These are phyloP conservation scores for Parathielavia hyrcaniae DNA, from an alignment of 495 filamentous ascomycete species.

Conservation along the genomic window DNA sequence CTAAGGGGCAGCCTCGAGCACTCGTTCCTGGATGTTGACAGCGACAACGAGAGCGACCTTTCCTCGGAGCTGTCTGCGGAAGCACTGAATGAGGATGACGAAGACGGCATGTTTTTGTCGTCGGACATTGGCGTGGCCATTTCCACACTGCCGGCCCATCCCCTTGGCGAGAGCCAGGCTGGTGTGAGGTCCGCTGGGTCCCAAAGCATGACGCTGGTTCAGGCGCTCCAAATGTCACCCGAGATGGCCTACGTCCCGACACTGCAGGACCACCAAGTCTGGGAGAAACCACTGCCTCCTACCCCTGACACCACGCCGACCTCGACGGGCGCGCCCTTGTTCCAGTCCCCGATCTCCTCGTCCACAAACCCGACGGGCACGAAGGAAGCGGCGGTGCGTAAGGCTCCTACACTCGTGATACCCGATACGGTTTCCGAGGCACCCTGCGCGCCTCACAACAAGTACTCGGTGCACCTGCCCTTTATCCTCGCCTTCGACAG, in stretches of 20 bases:
- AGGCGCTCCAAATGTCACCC: conserved; percentile 48
- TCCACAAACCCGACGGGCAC: conserved; percentile 36
- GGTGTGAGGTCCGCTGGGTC: conserved; percentile 60
- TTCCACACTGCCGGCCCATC: conserved; percentile 54
- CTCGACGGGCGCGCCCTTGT: conserved; percentile 25
- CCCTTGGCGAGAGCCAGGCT: conserved; percentile 42
- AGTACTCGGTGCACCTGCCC: conserved; percentile 61
- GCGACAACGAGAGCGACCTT: conserved; percentile 65
- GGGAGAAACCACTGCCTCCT: conserved; percentile 47
- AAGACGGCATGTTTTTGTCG: conserved; percentile 28
- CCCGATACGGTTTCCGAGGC: conserved; percentile 23
- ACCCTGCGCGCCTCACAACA: conserved; percentile 14
- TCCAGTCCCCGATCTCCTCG: conserved; percentile 27
- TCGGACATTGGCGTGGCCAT: conserved; percentile 40
- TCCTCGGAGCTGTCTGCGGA: conserved; percentile 78
- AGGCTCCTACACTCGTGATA: conserved; percentile 31
- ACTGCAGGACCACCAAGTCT: conserved; percentile 39
- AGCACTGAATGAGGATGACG: conserved; percentile 45
- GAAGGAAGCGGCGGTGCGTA: conserved; percentile 35
- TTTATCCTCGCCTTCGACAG: conserved; percentile 92
- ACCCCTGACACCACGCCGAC: conserved; percentile 50
- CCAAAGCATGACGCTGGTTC: conserved; percentile 67
- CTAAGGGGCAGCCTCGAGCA: conserved; percentile 37
- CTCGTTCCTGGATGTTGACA: conserved; percentile 61
- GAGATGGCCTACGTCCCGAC: conserved; percentile 32